Base-by-base conservation (phyloP, 139 green algal species). In the Marvania coccoides region DNA sequence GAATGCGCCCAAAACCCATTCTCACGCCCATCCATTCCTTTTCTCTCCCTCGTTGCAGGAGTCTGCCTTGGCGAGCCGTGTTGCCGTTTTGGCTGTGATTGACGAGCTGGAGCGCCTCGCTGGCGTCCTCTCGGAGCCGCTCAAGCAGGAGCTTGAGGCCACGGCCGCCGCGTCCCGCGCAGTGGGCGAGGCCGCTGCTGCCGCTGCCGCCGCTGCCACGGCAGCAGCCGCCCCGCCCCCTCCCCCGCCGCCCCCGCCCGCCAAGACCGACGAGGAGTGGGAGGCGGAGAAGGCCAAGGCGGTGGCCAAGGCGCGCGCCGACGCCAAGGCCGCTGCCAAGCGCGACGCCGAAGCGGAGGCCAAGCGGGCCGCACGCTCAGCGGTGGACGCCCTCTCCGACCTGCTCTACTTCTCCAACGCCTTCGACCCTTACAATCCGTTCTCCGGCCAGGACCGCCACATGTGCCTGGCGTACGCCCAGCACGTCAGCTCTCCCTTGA, bases 101-200 rank as follows among this genome's bases (percentile, higher is more conserved):
- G 76, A 85, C 10, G 79, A 86, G 70, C 72, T 86, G 35, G 72
- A 84, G 69, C 67, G 63, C 39, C 47, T 85, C 42, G 29, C 48
- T 1, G 47, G 45, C 3, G 23, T 77, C 29, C 60, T 85, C 36
- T 63, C 59, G 5, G 24, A 34, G 19, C 10, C 9, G 9, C 10
- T 23, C 46, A 63, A 35, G 56, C 46, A 23, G 40, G 31, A 33
- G 31, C 4, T 14, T 35, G 10, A 57, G 34, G 3, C 54, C 37
- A 36, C 6, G 10, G 35, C 9, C 15, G 24, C 30, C 13, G 23
- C 30, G 29, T 23, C 31, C 24, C 8, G 24, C 14, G 13, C 23
- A 1, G 4, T 34, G 38, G 34, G 26, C 14, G n/a, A 35, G 34
- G 26, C 54, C 1, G 33, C 33, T 53, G 31, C 24, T 61, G 35